These are phyloP conservation scores for Lasiosphaeria ovina DNA, from an alignment of 495 filamentous ascomycete genomes.

Conservation along the genomic window DNA sequence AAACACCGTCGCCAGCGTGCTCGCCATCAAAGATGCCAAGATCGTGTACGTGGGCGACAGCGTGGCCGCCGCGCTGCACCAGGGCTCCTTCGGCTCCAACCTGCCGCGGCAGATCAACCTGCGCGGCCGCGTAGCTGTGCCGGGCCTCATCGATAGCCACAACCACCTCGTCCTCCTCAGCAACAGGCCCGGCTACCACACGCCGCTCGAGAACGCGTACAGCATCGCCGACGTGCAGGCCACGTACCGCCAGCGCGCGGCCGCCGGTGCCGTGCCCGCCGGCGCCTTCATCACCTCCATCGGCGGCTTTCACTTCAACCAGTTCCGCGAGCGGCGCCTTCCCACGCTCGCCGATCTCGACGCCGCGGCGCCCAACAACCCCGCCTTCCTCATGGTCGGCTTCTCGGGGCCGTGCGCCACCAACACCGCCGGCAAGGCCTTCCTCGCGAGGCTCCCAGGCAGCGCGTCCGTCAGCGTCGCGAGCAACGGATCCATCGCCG, in stretches of 20 bases:
- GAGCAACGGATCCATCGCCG: slow-evolving; percentile 20
- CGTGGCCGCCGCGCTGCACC: slow-evolving; percentile 10
- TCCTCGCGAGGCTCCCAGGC: slow-evolving; percentile 15
- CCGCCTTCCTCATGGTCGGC: slow-evolving; percentile 23
- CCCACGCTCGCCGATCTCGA: slow-evolving; percentile 29
- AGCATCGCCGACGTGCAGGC: slow-evolving; percentile 21
- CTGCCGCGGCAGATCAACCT: slow-evolving; percentile 17
- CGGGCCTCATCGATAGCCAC: slow-evolving; percentile 29
- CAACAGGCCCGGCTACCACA: slow-evolving; percentile 28
- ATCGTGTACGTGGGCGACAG: slow-evolving; percentile 29
- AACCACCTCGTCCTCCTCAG: slow-evolving; percentile 30
- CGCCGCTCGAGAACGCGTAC: slow-evolving; percentile 25
- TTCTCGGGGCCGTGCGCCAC: slow-evolving; percentile 25
- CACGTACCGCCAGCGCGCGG: slow-evolving; percentile 8
- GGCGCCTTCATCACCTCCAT: slow-evolving; percentile 28
- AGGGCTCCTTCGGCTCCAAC: neutral
- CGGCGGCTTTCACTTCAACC: slow-evolving; percentile 27
- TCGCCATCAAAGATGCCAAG: slow-evolving; percentile 23
- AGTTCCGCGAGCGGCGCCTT: slow-evolving; percentile 24
- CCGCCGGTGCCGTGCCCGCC: slow-evolving; percentile 6
- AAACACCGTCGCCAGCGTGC: slow-evolving; percentile 16
- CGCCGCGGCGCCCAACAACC: slow-evolving; percentile 20
- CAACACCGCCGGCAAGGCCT: slow-evolving; percentile 22
- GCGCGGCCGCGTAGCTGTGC: slow-evolving; percentile 18
- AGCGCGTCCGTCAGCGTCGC: slow-evolving; percentile 2